These are phyloP conservation scores for Colletotrichum echinochloae DNA, from an alignment of 2,329 filamentous ascomycete species.

Conservation along the genomic window DNA sequence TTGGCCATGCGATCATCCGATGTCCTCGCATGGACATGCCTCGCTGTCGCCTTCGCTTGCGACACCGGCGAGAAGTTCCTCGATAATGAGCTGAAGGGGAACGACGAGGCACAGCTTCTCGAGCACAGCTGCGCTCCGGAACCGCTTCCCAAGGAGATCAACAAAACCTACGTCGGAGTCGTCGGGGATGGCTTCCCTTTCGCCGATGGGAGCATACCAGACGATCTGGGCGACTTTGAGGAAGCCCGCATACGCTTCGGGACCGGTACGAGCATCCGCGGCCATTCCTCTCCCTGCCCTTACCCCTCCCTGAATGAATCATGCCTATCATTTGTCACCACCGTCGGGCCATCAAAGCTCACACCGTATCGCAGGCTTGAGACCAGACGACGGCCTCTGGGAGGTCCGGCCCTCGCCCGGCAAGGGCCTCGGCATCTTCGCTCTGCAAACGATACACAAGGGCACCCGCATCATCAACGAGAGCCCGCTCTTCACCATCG, in stretches of 20 bases:
- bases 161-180: slow-evolving; percentile 4
- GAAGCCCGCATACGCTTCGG: slow-evolving; percentile 32
- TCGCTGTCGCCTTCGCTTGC: slow-evolving; percentile 16
- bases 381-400: slow-evolving; percentile 40
- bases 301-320: neutral
- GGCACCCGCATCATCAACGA: slow-evolving; percentile 56
- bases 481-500: slow-evolving; percentile 49
- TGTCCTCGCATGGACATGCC: slow-evolving; percentile 27
- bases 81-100: neutral
- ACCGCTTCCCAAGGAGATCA: neutral
- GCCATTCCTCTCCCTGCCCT: neutral
- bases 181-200: neutral
- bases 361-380: slow-evolving; percentile 25
- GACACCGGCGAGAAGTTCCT: slow-evolving; percentile 6
- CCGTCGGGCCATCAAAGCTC: neutral
- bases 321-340: neutral
- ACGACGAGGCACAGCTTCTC: neutral
- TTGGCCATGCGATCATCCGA: slow-evolving; percentile 27
- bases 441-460: slow-evolving; percentile 48
- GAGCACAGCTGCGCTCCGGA: slow-evolving; percentile 18
- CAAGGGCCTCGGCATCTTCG: slow-evolving; percentile 58
- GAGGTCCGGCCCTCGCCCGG: slow-evolving; percentile 48
- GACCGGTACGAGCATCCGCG: slow-evolving; percentile 11
- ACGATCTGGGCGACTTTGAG: slow-evolving; percentile 22
- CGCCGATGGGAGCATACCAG: slow-evolving; percentile 11